A percentile compares a stretch with the other conserved stretches of the same genome.
Conservation (phyloP, 1,284 basidiomycete species). For the Tetrapyrgos nigripes region DNA sequence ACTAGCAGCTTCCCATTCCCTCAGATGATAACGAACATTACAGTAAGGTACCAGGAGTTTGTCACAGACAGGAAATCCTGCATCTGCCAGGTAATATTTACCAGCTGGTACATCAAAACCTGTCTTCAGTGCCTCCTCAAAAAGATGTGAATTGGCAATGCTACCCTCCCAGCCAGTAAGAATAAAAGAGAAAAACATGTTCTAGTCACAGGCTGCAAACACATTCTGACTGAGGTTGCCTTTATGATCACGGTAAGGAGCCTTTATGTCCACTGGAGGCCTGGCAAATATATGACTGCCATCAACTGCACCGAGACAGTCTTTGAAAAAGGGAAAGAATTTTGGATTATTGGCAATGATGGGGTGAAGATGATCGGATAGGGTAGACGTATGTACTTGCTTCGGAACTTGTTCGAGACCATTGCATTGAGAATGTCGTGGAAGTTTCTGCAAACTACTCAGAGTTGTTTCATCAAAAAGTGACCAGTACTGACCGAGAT, state of each 20-base stretch:
- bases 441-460: background rate
- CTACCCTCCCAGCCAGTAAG: conserved; percentile 40
- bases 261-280: background rate
- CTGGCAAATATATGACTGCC: background rate
- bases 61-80: conserved; percentile 21
- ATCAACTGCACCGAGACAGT: conserved; percentile 5
- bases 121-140: conserved; percentile 23
- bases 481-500: conserved; percentile 17
- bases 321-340: conserved; percentile 1
- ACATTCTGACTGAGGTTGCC: conserved; percentile 27
- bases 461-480: background rate
- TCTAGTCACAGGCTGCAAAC: conserved; percentile 34
- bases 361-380: conserved; percentile 5
- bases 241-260: conserved; percentile 17
- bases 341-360: conserved; percentile 16
- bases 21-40: conserved; percentile 21
- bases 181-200: conserved; percentile 34
- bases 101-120: conserved; percentile 29
- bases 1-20: conserved; percentile 18
- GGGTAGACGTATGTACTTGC: background rate
- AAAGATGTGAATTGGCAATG: conserved; percentile 33
- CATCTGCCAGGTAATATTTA: conserved; percentile 24
- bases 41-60: conserved; percentile 19
- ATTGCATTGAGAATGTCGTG: background rate
- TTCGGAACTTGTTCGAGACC: background rate